Evolutionary conservation across 345 rosid genomes (phyloP), one percentile per base, ranked within the genome.

Genomic region (Microcos paniculata): DNA sequence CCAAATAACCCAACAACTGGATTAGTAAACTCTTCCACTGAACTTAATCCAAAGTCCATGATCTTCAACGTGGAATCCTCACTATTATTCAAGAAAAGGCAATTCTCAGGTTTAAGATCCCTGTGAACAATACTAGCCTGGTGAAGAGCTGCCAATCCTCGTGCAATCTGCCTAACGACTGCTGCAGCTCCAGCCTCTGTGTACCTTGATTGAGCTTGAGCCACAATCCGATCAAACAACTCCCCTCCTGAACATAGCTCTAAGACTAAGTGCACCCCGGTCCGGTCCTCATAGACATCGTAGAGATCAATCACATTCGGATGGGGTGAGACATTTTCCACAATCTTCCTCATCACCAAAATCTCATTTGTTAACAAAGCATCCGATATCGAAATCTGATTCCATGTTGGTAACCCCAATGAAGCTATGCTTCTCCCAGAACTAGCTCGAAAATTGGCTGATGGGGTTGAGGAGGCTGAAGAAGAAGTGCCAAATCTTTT

Each of bases 1-100:
- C 94, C 91, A 45, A 90, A 90, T 79, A 90, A 79, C 24, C 94
- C 94, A 21, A 90, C 88, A 18, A 87, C 89, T 2, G 91, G 91
- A 81, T 90, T 90, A 14, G 90, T 87, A 28, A 81, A 88, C 8
- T 87, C 90, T 59, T 88, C 94, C 23, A 84, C 91, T 16, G 91
- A 90, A 58, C 94, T 87, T 80, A 90, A 75, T 57, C 94, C 94
- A 45, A 88, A 90, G 33, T 90, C 91, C 94, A 90, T 87, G 71
- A 90, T 90, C 88, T 90, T 90, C 82, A 88, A 69, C 0, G 91
- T 85, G 4, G 91, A 90, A 58, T 90, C 89, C 51, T 88, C 78
- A 3, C 38, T 59, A 23, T 73, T 76, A 55, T 78, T 82, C 82
- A 83, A 78, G 85, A 90, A 87, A 51, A 90, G 82, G 76, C 92